These are phyloP conservation scores for Backusella liffmaniae DNA, from an alignment of 192 early-diverging fungal genomes.

Conservation along the genomic window DNA sequence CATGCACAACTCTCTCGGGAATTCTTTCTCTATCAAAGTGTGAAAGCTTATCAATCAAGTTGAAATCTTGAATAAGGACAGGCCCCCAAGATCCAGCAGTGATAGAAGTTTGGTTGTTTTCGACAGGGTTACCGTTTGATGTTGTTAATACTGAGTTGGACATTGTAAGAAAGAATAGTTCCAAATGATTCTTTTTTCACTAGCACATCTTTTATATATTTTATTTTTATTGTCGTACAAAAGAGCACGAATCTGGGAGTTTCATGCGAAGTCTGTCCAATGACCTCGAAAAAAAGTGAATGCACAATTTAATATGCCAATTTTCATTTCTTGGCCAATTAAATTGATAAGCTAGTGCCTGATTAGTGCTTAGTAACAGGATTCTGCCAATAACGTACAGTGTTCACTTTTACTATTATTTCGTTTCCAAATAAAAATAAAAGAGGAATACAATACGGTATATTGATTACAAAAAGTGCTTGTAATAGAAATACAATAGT, in stretches of 20 bases:
- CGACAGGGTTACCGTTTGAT: constrained; percentile 66
- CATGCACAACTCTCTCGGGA: constrained; percentile 85
- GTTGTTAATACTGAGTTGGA: constrained; percentile 34
- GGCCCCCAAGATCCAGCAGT: constrained; percentile 70
- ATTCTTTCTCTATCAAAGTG: constrained; percentile 87
- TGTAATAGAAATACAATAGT: too few relatives aligned
- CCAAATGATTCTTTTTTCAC: not conserved
- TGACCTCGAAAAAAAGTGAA: not conserved
- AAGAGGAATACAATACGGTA: too few relatives aligned
- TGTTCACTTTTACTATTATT: too few relatives aligned
- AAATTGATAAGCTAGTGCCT: not conserved
- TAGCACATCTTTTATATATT: not conserved
- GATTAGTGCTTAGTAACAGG: too few relatives aligned
- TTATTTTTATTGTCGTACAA: not conserved
- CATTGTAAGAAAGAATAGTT: constrained; percentile 21
- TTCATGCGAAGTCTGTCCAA: not conserved
- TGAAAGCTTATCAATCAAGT: constrained; percentile 75
- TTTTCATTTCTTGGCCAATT: not conserved
- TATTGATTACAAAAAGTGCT: too few relatives aligned
- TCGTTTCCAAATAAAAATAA: too few relatives aligned
- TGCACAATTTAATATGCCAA: not conserved
- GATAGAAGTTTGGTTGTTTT: constrained; percentile 71
- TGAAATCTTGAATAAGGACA: constrained; percentile 70
- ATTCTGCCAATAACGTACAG: too few relatives aligned
- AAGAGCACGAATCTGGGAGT: not conserved